Percentiles rank a stretch among this genome's conserved stretches.
Conservation (phyloP, 202 grass and related monocot species). For the Schoenoplectus triqueter region DNA sequence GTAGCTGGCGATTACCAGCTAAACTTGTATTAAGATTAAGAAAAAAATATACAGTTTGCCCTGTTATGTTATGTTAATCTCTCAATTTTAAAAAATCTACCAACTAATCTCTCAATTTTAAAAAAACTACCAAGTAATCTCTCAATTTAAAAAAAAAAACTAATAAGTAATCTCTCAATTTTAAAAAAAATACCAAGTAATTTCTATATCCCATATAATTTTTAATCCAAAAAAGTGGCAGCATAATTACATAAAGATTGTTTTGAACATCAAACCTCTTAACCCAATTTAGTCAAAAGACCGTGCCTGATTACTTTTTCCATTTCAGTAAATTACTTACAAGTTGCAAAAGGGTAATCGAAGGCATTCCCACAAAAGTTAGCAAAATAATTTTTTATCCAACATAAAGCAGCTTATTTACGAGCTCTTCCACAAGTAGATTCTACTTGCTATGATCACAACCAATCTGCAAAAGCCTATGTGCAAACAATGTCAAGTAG, state of each 20-base stretch:
- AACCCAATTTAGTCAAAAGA: slow-evolving; percentile 19
- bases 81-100: too few relatives aligned
- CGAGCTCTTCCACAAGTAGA: slow-evolving; percentile 22
- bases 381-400: background rate
- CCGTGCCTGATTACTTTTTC: slow-evolving; percentile 1
- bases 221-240: background rate
- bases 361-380: slow-evolving; percentile 22
- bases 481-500: background rate
- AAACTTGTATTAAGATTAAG: too few relatives aligned
- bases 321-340: slow-evolving; percentile 32
- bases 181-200: background rate
- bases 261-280: slow-evolving; percentile 3
- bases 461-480: slow-evolving; percentile 9
- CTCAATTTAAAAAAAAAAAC: background rate
- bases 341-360: slow-evolving; percentile 1
- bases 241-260: slow-evolving; percentile 6
- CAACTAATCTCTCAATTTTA: background rate
- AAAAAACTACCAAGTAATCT: background rate
- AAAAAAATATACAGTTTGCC: too few relatives aligned
- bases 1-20: too few relatives aligned
- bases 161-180: background rate
- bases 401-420: slow-evolving; percentile 31
- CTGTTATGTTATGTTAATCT: too few relatives aligned
- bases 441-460: slow-evolving; percentile 23
- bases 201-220: background rate